Conservation (phyloP, 768 basidiomycete genomes). For the Sporobolomyces roseus region DNA sequence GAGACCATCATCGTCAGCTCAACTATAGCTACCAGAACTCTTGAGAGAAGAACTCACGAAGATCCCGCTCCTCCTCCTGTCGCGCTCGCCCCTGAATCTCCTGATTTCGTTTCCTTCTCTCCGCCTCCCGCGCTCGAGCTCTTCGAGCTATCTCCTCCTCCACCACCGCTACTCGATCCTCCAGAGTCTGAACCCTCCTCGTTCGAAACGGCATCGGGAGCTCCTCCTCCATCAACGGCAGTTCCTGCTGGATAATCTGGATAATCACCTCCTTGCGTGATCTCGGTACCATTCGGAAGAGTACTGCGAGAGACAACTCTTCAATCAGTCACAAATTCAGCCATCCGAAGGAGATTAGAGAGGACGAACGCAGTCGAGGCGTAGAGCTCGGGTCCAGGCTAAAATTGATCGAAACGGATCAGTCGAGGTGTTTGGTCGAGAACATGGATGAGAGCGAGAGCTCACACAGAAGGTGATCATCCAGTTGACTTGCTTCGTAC, state of each 20-base stretch:
- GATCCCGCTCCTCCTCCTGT: too few species aligned
- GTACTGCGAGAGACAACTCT: slow-evolving; percentile 1
- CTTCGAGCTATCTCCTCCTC: too few species aligned
- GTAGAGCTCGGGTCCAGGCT: slow-evolving; percentile 10
- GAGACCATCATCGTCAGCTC: too few species aligned
- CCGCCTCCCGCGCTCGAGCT: slow-evolving; percentile 2
- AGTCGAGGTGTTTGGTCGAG: too few species aligned
- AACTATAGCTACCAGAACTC: too few species aligned
- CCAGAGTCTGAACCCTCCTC: background rate
- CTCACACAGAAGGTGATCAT: slow-evolving; percentile 23
- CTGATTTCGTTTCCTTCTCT: background rate
- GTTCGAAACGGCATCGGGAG: background rate
- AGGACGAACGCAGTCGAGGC: slow-evolving; percentile 8
- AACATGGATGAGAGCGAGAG: background rate
- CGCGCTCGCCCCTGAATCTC: too few species aligned
- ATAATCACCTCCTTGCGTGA: slow-evolving; percentile 8
- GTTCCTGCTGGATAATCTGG: slow-evolving; percentile 14
- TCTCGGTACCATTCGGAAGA: slow-evolving; percentile 15
- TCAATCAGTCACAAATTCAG: background rate
- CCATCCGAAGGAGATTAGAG: background rate
- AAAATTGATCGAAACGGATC: background rate
- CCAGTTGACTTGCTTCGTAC: slow-evolving; percentile 8
- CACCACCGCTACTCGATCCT: background rate
- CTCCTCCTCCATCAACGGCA: slow-evolving; percentile 14
- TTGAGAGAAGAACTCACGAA: too few species aligned